A percentile compares a stretch with the other conserved stretches of the same genome.
Conservation (phyloP, 2,329 filamentous ascomycete genomes). For the Penicillium occitanis region DNA sequence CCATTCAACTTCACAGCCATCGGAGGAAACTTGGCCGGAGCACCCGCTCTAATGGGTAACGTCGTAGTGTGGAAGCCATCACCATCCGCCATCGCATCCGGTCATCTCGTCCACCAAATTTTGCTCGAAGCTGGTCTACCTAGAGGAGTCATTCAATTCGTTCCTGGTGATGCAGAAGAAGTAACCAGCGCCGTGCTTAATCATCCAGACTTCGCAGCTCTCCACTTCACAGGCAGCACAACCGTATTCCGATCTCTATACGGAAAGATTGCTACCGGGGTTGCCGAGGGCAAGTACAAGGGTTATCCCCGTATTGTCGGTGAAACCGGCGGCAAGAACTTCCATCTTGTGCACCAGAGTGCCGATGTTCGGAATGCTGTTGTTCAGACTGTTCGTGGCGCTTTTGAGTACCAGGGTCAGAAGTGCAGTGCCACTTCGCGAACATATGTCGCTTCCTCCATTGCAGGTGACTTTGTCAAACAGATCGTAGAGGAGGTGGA, state of each 20-base stretch:
- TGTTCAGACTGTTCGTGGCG: conserved; percentile 78
- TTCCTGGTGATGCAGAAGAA: conserved; percentile 81
- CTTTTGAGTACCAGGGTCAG: conserved; percentile 88
- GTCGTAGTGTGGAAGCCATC: conserved; percentile 96
- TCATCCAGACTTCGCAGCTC: conserved; percentile 79
- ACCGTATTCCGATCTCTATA: conserved; percentile 87
- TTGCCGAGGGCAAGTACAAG: conserved; percentile 77
- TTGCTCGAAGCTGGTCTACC: conserved; percentile 65
- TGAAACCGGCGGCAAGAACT: conserved; percentile 93
- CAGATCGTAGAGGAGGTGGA: conserved; percentile 67
- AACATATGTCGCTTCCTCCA: conserved; percentile 71
- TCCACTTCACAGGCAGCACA: conserved; percentile 94
- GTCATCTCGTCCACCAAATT: conserved; percentile 85
- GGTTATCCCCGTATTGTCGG: conserved; percentile 87
- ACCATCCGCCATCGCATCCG: conserved; percentile 78
- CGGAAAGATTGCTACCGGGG: conserved; percentile 77
- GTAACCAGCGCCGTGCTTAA: conserved; percentile 74
- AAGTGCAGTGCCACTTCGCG: conserved; percentile 87
- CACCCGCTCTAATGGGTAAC: conserved; percentile 86
- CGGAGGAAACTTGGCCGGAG: conserved; percentile 77
- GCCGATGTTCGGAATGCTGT: conserved; percentile 78
- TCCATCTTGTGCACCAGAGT: conserved; percentile 75
- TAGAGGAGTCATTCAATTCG: conserved; percentile 84
- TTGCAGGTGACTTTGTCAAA: conserved; percentile 70
- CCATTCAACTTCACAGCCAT: conserved; percentile 98